Conservation (phyloP, 2,329 filamentous ascomycete species). For the Fusarium palustre region DNA sequence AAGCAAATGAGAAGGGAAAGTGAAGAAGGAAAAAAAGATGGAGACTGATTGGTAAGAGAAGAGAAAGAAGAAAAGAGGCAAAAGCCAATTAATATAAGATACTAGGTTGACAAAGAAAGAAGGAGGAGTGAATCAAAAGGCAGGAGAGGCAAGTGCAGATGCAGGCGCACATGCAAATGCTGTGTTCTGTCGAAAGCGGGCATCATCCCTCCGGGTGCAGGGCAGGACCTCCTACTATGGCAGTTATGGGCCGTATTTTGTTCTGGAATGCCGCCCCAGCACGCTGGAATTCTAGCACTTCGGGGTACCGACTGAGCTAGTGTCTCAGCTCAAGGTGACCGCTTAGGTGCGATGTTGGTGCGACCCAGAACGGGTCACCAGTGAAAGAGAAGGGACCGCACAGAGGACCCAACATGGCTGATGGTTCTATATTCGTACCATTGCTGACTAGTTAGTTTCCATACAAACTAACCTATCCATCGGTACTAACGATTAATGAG, state of each 20-base stretch:
- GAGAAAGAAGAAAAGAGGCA: not conserved
- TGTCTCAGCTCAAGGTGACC: conserved; percentile 2
- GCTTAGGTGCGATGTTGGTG: conserved; percentile 12
- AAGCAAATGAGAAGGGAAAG: not conserved
- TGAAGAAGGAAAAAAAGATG: not conserved
- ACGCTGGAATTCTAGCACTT: conserved; percentile 36
- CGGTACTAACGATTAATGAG: conserved; percentile 1
- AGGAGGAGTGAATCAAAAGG: not conserved
- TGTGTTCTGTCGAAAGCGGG: conserved; percentile 10
- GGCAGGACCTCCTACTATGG: not conserved
- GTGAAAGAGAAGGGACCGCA: conserved; percentile 4
- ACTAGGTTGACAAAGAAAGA: conserved; percentile 11
- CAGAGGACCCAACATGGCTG: conserved; percentile 14
- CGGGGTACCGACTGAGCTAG: not conserved
- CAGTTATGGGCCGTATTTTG: not conserved
- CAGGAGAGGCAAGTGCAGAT: not conserved
- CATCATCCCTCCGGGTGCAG: conserved; percentile 15
- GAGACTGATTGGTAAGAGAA: not conserved
- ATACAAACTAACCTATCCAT: conserved; percentile 1
- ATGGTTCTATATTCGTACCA: conserved; percentile 9
- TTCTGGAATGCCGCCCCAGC: conserved; percentile 36
- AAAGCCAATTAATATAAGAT: conserved; percentile 32
- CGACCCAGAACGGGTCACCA: conserved; percentile 12
- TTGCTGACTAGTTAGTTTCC: not conserved
- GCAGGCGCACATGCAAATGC: not conserved